phyloP scores from a whole-genome alignment of 108 stramenopile species.

The Conticribra guillardii region DNA sequence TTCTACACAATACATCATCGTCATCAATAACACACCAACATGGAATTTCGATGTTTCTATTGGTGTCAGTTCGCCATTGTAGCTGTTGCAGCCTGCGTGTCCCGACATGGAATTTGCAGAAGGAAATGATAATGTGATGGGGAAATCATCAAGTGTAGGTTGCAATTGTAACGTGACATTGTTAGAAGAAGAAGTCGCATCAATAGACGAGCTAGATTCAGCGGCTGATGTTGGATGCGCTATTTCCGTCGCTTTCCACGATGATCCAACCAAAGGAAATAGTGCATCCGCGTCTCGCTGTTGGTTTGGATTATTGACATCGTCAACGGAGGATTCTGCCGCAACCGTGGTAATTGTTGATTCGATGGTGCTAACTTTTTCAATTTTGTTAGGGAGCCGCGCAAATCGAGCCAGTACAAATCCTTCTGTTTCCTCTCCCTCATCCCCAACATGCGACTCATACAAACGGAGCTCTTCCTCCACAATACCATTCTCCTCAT shows the following conservation, averaged over 20 bases:
- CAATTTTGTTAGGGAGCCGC: neutral
- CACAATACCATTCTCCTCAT: slow-evolving; percentile 2
- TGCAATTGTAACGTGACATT: neutral
- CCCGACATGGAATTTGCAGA: neutral
- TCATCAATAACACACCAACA: neutral
- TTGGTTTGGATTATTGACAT: neutral
- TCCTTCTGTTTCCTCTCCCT: neutral
- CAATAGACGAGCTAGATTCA: no score
- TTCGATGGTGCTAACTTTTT: neutral
- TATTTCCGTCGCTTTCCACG: slow-evolving; percentile 1
- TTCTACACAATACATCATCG: slow-evolving; percentile 10
- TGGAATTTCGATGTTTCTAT: neutral
- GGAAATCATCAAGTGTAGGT: neutral
- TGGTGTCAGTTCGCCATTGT: neutral
- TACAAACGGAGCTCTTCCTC: neutral
- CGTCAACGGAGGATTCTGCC: no score
- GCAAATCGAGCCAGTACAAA: neutral
- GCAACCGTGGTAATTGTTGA: no score
- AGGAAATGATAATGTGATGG: slow-evolving; percentile 4
- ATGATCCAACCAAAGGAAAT: neutral
- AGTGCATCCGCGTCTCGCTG: no score
- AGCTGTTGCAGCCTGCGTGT: slow-evolving; percentile 8
- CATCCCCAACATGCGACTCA: neutral
- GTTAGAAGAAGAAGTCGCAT: no score
- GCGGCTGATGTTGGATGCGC: neutral